Conservation (phyloP, 306 rosid species). For the Vicia villosa region DNA sequence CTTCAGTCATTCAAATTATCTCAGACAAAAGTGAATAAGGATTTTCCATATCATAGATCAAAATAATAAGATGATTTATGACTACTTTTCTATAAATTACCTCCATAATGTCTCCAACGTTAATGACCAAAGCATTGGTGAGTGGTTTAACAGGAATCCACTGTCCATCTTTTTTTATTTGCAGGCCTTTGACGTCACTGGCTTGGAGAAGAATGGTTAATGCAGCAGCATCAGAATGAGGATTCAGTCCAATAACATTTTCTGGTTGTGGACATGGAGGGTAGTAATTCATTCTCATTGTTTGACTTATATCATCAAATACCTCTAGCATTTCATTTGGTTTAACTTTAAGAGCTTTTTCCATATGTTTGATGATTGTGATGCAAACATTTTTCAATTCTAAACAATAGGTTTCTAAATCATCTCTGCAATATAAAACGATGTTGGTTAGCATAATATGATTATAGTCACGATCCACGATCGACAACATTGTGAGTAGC, state of each 20-base stretch:
- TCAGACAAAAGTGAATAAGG: neutral
- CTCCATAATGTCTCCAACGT: conserved; percentile 38
- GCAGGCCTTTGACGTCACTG: conserved; percentile 46
- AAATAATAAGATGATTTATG: neutral
- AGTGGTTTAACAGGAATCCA: conserved; percentile 46
- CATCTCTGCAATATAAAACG: conserved; percentile 19
- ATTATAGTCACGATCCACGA: neutral
- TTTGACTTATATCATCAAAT: conserved; percentile 26
- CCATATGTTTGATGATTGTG: conserved; percentile 23
- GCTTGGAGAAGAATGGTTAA: conserved; percentile 48
- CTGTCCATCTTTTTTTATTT: conserved; percentile 41
- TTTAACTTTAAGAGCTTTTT: conserved; percentile 31
- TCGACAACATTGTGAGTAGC: neutral
- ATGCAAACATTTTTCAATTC: conserved; percentile 16
- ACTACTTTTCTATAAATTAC: neutral
- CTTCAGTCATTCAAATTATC: neutral
- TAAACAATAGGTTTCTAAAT: conserved; percentile 21
- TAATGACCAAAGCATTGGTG: conserved; percentile 40
- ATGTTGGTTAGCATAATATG: neutral
- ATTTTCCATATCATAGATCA: no score
- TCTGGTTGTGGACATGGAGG: conserved; percentile 56
- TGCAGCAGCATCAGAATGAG: conserved; percentile 46
- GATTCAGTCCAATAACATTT: conserved; percentile 38
- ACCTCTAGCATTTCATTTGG: conserved; percentile 30
- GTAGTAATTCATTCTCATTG: conserved; percentile 43